Conservation (phyloP, 2,329 filamentous ascomycete species). For the Trichoderma citrinoviride region DNA sequence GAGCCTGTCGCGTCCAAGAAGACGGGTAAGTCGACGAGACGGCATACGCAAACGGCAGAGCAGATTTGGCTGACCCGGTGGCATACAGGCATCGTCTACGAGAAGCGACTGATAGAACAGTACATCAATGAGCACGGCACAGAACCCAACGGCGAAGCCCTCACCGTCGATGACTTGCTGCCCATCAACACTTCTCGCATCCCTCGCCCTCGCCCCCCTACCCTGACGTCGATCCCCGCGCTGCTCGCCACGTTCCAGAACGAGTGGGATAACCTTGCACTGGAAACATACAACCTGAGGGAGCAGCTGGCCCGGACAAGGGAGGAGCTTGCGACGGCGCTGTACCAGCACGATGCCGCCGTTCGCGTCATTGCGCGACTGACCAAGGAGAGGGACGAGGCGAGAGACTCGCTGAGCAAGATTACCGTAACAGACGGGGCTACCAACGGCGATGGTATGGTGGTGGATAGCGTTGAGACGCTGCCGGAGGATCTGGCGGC, state of each 20-base stretch:
- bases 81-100: constrained; percentile 77
- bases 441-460: constrained; percentile 79
- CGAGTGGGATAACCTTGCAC: constrained; percentile 92
- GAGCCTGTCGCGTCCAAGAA: constrained; percentile 93
- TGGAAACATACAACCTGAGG: constrained; percentile 88
- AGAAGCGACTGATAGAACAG: constrained; percentile 91
- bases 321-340: constrained; percentile 87
- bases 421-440: constrained; percentile 66
- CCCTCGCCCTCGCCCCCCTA: constrained; percentile 85
- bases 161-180: constrained; percentile 80
- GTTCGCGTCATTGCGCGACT: constrained; percentile 88
- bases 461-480: constrained; percentile 72
- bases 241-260: constrained; percentile 94
- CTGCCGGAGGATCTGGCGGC: constrained; percentile 69
- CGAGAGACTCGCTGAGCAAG: constrained; percentile 81
- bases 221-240: constrained; percentile 92
- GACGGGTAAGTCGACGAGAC: constrained; percentile 62
- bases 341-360: constrained; percentile 98
- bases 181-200: constrained; percentile 79
- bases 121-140: constrained; percentile 92
- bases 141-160: constrained; percentile 84
- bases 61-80: background rate
- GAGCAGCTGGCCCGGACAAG: constrained; percentile 86
- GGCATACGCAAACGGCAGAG: background rate
- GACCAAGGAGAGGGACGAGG: constrained; percentile 89